Evolutionary conservation across 345 rosid species (phyloP), one percentile per base, ranked within the genome.

Genomic region (Salix exigua): DNA sequence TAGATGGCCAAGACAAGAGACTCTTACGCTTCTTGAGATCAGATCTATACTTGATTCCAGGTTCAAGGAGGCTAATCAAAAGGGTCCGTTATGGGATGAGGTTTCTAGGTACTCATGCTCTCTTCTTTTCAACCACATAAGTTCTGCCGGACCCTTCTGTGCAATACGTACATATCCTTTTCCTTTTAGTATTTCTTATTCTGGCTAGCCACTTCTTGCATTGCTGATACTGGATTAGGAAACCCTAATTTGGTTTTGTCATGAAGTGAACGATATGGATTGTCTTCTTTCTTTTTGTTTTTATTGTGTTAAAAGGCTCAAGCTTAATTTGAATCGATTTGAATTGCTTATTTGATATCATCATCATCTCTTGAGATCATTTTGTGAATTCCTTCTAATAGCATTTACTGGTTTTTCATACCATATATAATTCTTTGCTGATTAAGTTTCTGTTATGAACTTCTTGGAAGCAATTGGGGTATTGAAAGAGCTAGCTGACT

Each of bases 1-100:
- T 25, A 89, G 99, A 72, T 95, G 99, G 99, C 97, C 97, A 5
- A 86, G 99, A 74, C 99, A 95, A 74, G 99, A 95, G 88, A 95
- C 99, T 73, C 90, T 93, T 68, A 93, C 97, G 14, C 92, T 95
- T 77, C 91, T 95, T 70, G 97, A 95, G 83, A 91, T 95, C 93
- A 91, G 99, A 93, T 95, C 99, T 79, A 89, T 92, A 76, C 97
- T 95, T 79, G 96, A 93, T 87, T 85, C 91, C 73, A 90, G 89
- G 88, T 95, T 95, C 81, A 91, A 93, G 78, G 97, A 95, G 74
- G 97, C 99, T 75, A 94, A 94, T 77, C 98, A 94, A 73, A 94
- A 92, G 75, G 97, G 97, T 77, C 99, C 99, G 31, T 80, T 95
- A 11, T 95, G 99, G 99, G 97, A 93, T 64, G 96, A 95, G 82